Base-by-base conservation (phyloP, 768 basidiomycete genomes). In the Suillus bovinus region DNA sequence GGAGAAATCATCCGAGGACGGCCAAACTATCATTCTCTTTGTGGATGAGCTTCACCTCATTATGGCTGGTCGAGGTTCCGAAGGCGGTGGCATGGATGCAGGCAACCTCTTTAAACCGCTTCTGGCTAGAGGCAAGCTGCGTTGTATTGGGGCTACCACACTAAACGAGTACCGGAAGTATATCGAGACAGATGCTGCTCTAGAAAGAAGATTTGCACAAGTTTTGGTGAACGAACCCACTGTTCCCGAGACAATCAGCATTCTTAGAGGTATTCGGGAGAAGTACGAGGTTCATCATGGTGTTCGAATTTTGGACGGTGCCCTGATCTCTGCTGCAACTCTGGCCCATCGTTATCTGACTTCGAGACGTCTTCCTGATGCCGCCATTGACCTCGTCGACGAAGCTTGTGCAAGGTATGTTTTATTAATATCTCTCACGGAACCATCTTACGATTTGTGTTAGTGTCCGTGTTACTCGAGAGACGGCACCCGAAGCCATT, bases 11-110 rank as follows among this genome's bases (percentile, higher is more conserved):
- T 79, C 88, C 0, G 86, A 90, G 29, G 86, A 91, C 33, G 89
- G 91, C 46, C 83, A 84, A 6, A 86, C 87, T 20, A 84, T 98
- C 68, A 93, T 98, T 64, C 85, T 99, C 41, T 98, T 98, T 82
- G 87, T 99, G 67, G 96, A 99, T 68, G 96, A 98, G 72, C 74
- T 94, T 29, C 95, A 98, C 72, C 87, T 97, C 46, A 89, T 98
- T 77, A 94, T 97, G 92, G 89, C 93, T 3, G 93, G 92, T 5
- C 83, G 87, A 58, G 93, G 93, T 20, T 78, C 85, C 2, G 87
- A 90, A 71, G 91, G 92, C 34, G 90, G 89, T 17, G 93, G 94
- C 36, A 95, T 97, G 93, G 95, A 97, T 69, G 96, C 94, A 0
- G 90, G 86, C 9, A 96, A 94, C 74, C 77, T 96, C 27, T 90